A percentile compares a stretch with the other conserved stretches of the same genome.
phyloP scores from a whole-genome alignment of 768 basidiomycete genomes.

The Antrodiella citrinella region DNA sequence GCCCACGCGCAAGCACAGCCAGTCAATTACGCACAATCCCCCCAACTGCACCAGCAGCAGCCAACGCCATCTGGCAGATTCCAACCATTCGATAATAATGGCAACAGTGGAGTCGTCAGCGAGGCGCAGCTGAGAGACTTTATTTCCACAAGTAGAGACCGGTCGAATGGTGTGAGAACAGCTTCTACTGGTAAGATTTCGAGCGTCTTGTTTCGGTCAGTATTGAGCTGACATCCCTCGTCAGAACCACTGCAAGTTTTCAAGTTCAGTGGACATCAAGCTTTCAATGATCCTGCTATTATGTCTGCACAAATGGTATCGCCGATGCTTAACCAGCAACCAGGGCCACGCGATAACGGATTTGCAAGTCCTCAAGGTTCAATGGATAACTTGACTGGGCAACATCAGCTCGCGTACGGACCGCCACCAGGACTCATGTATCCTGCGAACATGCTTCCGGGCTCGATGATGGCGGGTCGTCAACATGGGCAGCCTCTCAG shows the following conservation, averaged over 20 bases:
- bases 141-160: conserved; percentile 62
- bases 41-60: conserved; percentile 25
- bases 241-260: conserved; percentile 26
- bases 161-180: conserved; percentile 29
- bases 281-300: conserved; percentile 70
- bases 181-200: conserved; percentile 43
- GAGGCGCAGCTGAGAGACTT: conserved; percentile 75
- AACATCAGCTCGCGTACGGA: conserved; percentile 24
- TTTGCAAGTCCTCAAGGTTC: conserved; percentile 9
- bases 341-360: conserved; percentile 13
- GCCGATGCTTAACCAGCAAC: conserved; percentile 18
- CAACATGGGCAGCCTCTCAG: conserved; percentile 6
- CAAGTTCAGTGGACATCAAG: conserved; percentile 30
- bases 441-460: conserved; percentile 25
- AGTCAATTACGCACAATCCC: conserved; percentile 10
- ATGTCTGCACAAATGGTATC: conserved; percentile 64
- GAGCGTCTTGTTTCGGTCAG: too few species aligned
- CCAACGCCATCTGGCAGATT: conserved; percentile 32
- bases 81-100: conserved; percentile 42
- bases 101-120: conserved; percentile 40
- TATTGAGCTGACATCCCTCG: conserved; percentile 13
- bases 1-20: conserved; percentile 32
- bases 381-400: conserved; percentile 11
- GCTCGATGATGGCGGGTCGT: conserved; percentile 25
- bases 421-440: conserved; percentile 64